These are phyloP conservation scores for Centella asiatica DNA, from an alignment of 129 eudicot genomes.

Conservation along the genomic window DNA sequence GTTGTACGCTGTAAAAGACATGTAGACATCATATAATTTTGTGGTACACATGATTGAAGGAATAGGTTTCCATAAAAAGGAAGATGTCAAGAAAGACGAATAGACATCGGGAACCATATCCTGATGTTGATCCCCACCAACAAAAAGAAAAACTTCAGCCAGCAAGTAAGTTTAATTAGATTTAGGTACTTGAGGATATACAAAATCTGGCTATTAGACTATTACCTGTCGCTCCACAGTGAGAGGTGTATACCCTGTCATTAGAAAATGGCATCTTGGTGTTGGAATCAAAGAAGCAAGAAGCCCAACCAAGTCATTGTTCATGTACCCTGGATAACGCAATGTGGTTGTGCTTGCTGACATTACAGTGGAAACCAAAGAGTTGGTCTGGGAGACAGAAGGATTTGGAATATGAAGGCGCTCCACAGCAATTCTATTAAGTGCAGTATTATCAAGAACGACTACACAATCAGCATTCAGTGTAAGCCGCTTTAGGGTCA, in stretches of 20 bases:
- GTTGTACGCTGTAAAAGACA: neutral
- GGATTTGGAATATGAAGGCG: constrained; percentile 82
- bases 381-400: constrained; percentile 88
- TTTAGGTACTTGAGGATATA: neutral
- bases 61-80: neutral
- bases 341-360: constrained; percentile 96
- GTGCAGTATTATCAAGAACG: constrained; percentile 97
- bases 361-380: constrained; percentile 92
- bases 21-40: neutral
- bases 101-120: neutral
- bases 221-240: constrained; percentile 94
- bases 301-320: constrained; percentile 95
- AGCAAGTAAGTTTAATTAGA: neutral
- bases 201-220: neutral
- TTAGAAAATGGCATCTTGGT: constrained; percentile 95
- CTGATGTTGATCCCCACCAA: neutral
- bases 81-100: too few species aligned
- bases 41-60: neutral
- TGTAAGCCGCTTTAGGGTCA: constrained; percentile 89
- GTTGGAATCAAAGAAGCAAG: constrained; percentile 98
- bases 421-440: constrained; percentile 90
- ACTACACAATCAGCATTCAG: constrained; percentile 98
- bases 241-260: constrained; percentile 99
- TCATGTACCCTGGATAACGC: constrained; percentile 97
- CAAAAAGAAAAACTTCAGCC: neutral